phyloP scores from a whole-genome alignment of 78 protist species.

The Dictyostelium firmibasis region DNA sequence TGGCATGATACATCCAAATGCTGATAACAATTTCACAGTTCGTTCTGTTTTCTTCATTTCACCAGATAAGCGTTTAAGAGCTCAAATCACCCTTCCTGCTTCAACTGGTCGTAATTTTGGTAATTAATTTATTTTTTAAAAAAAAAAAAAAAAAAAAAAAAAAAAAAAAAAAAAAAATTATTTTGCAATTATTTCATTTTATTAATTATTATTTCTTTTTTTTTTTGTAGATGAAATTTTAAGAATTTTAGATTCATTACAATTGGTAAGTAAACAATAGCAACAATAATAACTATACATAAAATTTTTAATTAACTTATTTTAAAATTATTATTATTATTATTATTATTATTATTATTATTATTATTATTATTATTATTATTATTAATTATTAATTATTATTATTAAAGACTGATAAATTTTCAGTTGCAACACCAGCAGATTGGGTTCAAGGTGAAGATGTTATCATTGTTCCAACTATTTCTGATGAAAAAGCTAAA shows the following conservation, averaged over 20 bases:
- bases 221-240: constrained; percentile 75
- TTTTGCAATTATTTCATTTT: background rate
- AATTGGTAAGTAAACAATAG: constrained; percentile 23
- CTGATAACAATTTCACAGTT: constrained; percentile 48
- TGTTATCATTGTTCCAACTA: constrained; percentile 79
- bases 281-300: too few relatives aligned
- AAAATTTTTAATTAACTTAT: too few relatives aligned
- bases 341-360: too few relatives aligned
- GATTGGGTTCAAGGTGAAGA: constrained; percentile 89
- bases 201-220: background rate
- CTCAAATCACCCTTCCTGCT: constrained; percentile 86
- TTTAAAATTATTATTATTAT: too few relatives aligned
- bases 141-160: too few relatives aligned
- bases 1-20: constrained; percentile 88
- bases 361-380: too few relatives aligned
- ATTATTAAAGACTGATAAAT: constrained; percentile 79
- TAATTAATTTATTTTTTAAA: background rate
- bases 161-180: too few relatives aligned
- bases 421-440: constrained; percentile 87
- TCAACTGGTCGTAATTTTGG: constrained; percentile 75
- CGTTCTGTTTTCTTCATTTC: constrained; percentile 84
- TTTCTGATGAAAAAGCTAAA: constrained; percentile 78
- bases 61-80: constrained; percentile 78
- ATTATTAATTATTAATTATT: too few relatives aligned
- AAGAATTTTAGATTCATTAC: constrained; percentile 88